These are phyloP conservation scores for Pythium coloratum DNA, from an alignment of 352 stramenopile species.

Conservation along the genomic window DNA sequence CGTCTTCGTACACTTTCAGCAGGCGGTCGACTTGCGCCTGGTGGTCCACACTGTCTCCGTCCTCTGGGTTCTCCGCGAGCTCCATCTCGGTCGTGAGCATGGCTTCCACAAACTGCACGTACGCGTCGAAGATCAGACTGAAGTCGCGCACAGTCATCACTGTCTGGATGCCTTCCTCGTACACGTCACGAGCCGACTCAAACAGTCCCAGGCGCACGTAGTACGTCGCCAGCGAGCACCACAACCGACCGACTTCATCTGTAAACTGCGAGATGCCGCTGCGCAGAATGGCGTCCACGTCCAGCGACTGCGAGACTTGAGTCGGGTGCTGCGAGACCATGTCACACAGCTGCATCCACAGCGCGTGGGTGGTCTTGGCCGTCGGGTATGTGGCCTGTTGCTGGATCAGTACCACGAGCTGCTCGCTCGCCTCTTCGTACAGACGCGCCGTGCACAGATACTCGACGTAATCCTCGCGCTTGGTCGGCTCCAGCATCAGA, in stretches of 20 bases:
- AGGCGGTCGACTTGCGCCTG: slow-evolving; percentile 75
- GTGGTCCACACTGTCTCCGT: slow-evolving; percentile 54
- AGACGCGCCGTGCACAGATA: slow-evolving; percentile 47
- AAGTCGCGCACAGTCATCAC: slow-evolving; percentile 95
- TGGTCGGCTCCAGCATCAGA: slow-evolving; percentile 77
- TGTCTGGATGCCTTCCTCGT: slow-evolving; percentile 88
- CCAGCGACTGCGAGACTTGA: slow-evolving; percentile 81
- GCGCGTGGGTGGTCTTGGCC: slow-evolving; percentile 85
- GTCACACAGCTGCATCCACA: slow-evolving; percentile 98
- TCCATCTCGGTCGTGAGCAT: slow-evolving; percentile 97
- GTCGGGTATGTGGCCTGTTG: slow-evolving; percentile 30
- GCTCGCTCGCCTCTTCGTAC: slow-evolving; percentile 31
- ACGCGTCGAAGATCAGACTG: slow-evolving; percentile 98
- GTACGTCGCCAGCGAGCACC: slow-evolving; percentile 97
- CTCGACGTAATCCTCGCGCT: slow-evolving; percentile 73
- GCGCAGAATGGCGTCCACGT: slow-evolving; percentile 96
- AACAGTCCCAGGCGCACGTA: slow-evolving; percentile 97
- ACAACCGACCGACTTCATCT: slow-evolving; percentile 97
- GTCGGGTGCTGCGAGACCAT: slow-evolving; percentile 94
- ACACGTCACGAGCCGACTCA: slow-evolving; percentile 95
- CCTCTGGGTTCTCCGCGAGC: slow-evolving; percentile 49
- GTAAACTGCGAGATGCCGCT: slow-evolving; percentile 92
- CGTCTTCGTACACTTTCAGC: slow-evolving; percentile 89
- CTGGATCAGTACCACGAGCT: slow-evolving; percentile 34
- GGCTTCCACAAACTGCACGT: slow-evolving; percentile 98